Conservation (phyloP, 768 basidiomycete species). For the Asterophora lycoperdoides region DNA sequence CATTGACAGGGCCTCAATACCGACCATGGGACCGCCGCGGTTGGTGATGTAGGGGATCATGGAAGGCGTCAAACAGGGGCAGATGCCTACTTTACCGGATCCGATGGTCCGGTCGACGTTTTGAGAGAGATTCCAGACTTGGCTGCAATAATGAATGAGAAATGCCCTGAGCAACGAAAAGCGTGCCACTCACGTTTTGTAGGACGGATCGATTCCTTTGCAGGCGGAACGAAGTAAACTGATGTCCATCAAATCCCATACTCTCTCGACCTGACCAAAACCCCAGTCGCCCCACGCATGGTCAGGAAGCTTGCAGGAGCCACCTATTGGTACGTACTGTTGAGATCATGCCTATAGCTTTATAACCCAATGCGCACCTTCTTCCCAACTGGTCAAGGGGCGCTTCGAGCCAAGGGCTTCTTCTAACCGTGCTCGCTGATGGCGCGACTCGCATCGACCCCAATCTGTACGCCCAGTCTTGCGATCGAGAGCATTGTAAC, state of each 20-base stretch:
- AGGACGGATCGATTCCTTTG: constrained; percentile 78
- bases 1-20: constrained; percentile 87
- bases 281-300: constrained; percentile 96
- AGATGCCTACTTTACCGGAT: constrained; percentile 76
- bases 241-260: constrained; percentile 95
- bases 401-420: constrained; percentile 79
- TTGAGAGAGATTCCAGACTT: constrained; percentile 95
- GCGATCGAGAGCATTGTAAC: constrained; percentile 58
- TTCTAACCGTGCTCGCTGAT: constrained; percentile 81
- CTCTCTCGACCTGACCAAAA: constrained; percentile 86
- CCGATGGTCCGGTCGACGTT: constrained; percentile 92
- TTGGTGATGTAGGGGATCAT: constrained; percentile 98
- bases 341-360: not conserved
- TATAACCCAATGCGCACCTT: constrained; percentile 46
- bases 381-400: constrained; percentile 90
- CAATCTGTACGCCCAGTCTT: constrained; percentile 80
- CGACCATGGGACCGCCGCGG: constrained; percentile 94
- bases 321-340: constrained; percentile 44
- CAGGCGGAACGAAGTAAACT: constrained; percentile 76
- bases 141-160: constrained; percentile 36
- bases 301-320: constrained; percentile 80
- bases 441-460: constrained; percentile 89
- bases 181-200: constrained; percentile 67
- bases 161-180: constrained; percentile 7
- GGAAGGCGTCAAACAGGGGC: constrained; percentile 89